Conservation (phyloP, 78 protist genomes). For the Dictyostelium capitatum region DNA sequence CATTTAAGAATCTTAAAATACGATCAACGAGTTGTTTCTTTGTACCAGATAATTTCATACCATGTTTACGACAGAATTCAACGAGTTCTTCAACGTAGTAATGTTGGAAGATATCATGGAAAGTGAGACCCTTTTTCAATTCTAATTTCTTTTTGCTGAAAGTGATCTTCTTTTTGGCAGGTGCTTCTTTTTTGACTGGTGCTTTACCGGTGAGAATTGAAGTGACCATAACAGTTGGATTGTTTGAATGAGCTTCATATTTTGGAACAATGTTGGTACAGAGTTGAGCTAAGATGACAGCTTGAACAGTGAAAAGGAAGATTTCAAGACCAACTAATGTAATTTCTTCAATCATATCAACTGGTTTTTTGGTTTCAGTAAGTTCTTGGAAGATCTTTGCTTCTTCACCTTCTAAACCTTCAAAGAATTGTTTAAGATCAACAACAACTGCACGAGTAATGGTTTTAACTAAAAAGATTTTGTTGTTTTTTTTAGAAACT, state of each 20-base stretch:
- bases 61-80: conserved; percentile 43
- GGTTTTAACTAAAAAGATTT: not conserved
- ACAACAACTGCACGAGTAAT: not conserved
- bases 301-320: conserved; percentile 42
- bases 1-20: conserved; percentile 52
- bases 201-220: conserved; percentile 32
- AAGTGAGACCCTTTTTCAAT: conserved; percentile 32
- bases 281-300: not conserved
- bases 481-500: not conserved
- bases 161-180: conserved; percentile 18
- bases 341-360: not conserved
- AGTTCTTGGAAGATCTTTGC: not conserved
- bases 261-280: not conserved
- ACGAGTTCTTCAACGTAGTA: conserved; percentile 63
- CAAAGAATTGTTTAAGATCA: not conserved
- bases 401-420: not conserved
- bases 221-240: conserved; percentile 16
- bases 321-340: conserved; percentile 16
- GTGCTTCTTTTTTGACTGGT: conserved; percentile 30
- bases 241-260: not conserved
- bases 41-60: conserved; percentile 53
- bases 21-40: conserved; percentile 62
- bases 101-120: conserved; percentile 81
- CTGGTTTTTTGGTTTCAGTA: not conserved
- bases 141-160: conserved; percentile 11